These are phyloP conservation scores for Lichtheimia ramosa DNA, from an alignment of 371 early-diverging fungal genomes.

Conservation along the genomic window DNA sequence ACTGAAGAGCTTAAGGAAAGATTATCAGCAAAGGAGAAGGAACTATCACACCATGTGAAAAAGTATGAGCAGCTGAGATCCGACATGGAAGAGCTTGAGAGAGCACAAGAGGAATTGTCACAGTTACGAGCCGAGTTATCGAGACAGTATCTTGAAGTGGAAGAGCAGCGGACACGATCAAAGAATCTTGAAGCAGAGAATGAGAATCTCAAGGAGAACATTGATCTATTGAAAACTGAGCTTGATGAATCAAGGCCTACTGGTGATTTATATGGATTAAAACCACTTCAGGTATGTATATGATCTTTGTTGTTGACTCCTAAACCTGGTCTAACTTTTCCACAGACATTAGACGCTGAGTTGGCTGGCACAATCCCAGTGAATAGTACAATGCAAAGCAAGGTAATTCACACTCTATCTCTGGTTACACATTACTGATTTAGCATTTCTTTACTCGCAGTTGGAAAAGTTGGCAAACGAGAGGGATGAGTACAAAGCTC, in stretches of 20 bases:
- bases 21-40: constrained; percentile 8
- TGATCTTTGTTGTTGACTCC: too few species aligned
- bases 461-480: neutral
- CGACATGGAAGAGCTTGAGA: constrained; percentile 4
- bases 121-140: neutral
- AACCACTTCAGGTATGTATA: constrained; percentile 1
- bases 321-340: neutral
- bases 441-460: neutral
- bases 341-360: constrained; percentile 2
- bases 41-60: constrained; percentile 1
- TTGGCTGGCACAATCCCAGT: neutral
- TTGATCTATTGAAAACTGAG: constrained; percentile 30
- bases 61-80: neutral
- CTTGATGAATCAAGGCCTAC: constrained; percentile 27
- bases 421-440: too few species aligned
- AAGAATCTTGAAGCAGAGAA: constrained; percentile 14
- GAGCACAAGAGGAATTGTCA: constrained; percentile 5
- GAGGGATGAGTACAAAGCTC: neutral
- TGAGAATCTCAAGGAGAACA: constrained; percentile 14
- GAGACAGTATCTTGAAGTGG: constrained; percentile 2
- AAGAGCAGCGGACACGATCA: constrained; percentile 8
- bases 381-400: neutral
- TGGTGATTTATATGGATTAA: neutral
- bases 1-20: constrained; percentile 4
- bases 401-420: neutral